phyloP scores from a whole-genome alignment of 805 yeast species.

The Kluyveromyces aestuarii region DNA sequence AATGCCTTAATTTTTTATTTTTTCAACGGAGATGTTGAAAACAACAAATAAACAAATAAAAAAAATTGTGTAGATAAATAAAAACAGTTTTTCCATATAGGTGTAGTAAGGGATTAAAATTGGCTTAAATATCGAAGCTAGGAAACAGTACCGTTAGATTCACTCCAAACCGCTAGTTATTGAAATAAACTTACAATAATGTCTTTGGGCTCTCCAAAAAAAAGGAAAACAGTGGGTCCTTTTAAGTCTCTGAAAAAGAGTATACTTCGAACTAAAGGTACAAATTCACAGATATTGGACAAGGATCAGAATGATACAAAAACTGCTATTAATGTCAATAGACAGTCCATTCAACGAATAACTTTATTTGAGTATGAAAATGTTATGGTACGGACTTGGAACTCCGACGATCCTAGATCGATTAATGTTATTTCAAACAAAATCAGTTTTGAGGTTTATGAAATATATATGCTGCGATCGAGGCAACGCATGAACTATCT shows the following conservation, averaged over 20 bases:
- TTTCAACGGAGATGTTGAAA: too few species aligned
- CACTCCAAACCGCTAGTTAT: too few species aligned
- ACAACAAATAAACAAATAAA: too few species aligned
- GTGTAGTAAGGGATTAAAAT: too few species aligned
- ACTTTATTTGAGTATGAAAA: slow-evolving; percentile 20
- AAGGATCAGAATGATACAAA: not conserved
- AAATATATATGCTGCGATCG: slow-evolving; percentile 16
- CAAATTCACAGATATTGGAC: not conserved
- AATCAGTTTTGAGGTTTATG: slow-evolving; percentile 22
- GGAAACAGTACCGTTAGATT: too few species aligned
- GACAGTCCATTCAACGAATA: slow-evolving; percentile 25
- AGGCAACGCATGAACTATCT: slow-evolving; percentile 19
- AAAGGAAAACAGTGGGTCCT: slow-evolving; percentile 1
- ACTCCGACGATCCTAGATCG: not conserved
- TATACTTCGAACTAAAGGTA: slow-evolving; percentile 1
- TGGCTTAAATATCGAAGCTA: too few species aligned
- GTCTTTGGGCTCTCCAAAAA: not conserved
- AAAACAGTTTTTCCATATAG: too few species aligned
- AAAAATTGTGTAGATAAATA: too few species aligned
- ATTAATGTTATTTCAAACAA: not conserved
- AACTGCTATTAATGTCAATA: not conserved
- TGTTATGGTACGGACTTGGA: slow-evolving; percentile 13
- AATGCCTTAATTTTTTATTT: too few species aligned
- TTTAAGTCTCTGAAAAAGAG: not conserved
- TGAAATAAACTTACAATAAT: not conserved